Percentiles rank a stretch among this genome's conserved stretches.
phyloP scores from a whole-genome alignment of 2,329 filamentous ascomycete species.

The Orbilia brochopaga region DNA sequence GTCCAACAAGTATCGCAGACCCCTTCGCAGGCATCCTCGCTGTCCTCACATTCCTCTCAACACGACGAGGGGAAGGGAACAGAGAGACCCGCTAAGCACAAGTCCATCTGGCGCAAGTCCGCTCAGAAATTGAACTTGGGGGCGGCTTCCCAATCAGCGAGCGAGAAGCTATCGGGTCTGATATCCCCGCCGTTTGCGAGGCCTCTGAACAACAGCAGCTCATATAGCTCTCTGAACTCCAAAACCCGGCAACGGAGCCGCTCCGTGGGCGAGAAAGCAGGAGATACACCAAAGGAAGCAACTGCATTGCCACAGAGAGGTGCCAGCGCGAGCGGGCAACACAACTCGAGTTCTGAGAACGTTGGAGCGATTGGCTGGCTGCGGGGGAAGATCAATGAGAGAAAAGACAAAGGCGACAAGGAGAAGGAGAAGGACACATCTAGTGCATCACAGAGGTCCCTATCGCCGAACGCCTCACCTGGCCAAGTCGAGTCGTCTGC shows the following conservation, averaged over 20 bases:
- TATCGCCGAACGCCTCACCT: conserved; percentile 14
- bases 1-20: conserved; percentile 56
- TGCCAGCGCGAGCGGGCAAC: conserved; percentile 41
- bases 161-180: conserved; percentile 32
- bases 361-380: conserved; percentile 69
- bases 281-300: conserved; percentile 30
- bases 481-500: conserved; percentile 16
- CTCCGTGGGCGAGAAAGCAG: conserved; percentile 43
- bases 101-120: conserved; percentile 48
- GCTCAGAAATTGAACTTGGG: conserved; percentile 43
- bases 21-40: conserved; percentile 36
- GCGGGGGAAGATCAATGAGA: conserved; percentile 67
- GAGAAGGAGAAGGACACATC: conserved; percentile 30
- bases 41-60: conserved; percentile 46
- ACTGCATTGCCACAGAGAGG: conserved; percentile 40
- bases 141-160: conserved; percentile 9
- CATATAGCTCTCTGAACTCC: conserved; percentile 24
- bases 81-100: conserved; percentile 31
- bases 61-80: conserved; percentile 23
- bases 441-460: conserved; percentile 10
- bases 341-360: conserved; percentile 24
- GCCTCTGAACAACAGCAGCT: conserved; percentile 25
- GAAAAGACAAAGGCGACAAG: conserved; percentile 57
- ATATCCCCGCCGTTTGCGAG: conserved; percentile 37
- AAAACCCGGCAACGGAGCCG: conserved; percentile 32